Evolutionary conservation across 2,329 filamentous ascomycete species (phyloP), one percentile per base, ranked within the genome.

Genomic region (Xylaria sp.): DNA sequence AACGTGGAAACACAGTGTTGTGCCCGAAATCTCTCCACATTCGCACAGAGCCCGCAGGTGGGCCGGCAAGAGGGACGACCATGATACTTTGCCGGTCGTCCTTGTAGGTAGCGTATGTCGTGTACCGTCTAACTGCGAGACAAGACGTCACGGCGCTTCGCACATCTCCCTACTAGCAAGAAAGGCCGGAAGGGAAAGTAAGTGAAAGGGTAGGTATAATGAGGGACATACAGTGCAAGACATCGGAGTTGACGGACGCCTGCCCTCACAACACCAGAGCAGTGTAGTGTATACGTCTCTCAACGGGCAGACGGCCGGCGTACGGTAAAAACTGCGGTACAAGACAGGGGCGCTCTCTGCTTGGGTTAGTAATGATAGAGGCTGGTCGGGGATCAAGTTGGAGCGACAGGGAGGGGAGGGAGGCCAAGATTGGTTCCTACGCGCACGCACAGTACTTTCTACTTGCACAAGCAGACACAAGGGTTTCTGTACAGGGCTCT

Each of bases 361-460:
- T 48, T 48, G 7, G 15, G 41, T 18, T 46, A 48, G 46, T 20
- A 48, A 48, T 20, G n/a, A 20, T 61, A 58, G 60, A 60, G 59
- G 15, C 52, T 65, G 66, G 64, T 58, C 64, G 60, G 69, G 64
- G 59, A 59, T 41, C 44, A 58, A 58, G 58, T 65, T 65, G 67
- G 61, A 65, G 65, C 67, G 64, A 70, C 69, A 70, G 69, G 61
- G 69, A 66, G 63, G 63, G 57, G 67, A 72, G 64, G 39, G 62
- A 60, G 51, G 48, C 58, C 67, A 67, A 65, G 62, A 67, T 72
- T 70, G 64, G 64, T 63, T 54, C 48, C 56, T 67, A 70, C 61
- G 61, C 64, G 64, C 64, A 71, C 69, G 69, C 61, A 72, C 69
- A 69, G 69, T 72, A 72, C 69, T 72, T 70, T 67, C 51, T 63